A percentile compares a stretch with the other conserved stretches of the same genome.
Evolutionary conservation across 331 rosid species (phyloP).

Genomic region (Malus hybrid): DNA sequence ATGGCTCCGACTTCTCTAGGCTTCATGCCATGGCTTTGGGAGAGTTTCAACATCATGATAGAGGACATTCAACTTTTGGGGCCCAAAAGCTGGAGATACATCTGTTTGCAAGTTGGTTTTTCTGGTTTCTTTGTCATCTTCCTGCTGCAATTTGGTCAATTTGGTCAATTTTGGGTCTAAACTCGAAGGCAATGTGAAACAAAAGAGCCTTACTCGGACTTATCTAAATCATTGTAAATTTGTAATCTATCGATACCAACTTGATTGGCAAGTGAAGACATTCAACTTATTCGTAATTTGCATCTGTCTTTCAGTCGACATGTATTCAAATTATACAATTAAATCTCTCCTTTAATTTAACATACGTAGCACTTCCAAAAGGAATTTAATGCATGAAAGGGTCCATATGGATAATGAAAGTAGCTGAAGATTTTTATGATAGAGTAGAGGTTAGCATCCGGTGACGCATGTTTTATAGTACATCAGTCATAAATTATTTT

Average conservation of each 20-base stretch:
- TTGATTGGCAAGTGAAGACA: neutral
- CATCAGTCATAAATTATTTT: too few species aligned
- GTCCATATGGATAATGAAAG: neutral
- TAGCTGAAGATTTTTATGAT: too few species aligned
- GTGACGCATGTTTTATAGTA: too few species aligned
- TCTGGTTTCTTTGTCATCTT: neutral
- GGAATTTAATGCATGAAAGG: neutral
- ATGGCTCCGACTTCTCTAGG: slow-evolving; percentile 45
- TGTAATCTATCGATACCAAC: neutral
- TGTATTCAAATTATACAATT: neutral
- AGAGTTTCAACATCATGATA: slow-evolving; percentile 15
- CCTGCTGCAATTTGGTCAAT: neutral
- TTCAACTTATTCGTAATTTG: neutral
- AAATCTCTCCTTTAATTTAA: neutral
- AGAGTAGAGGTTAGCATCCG: too few species aligned
- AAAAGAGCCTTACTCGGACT: neutral
- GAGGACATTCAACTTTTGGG: slow-evolving; percentile 12
- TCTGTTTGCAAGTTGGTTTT: neutral
- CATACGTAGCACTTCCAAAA: neutral
- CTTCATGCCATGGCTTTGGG: slow-evolving; percentile 25
- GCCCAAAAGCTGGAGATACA: neutral
- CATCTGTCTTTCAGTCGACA: neutral
- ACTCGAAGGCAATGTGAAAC: neutral
- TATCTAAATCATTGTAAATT: neutral
- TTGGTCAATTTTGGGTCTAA: neutral